Base-by-base conservation (phyloP, 352 stramenopile genomes). In the Phytophthora colocasiae region DNA sequence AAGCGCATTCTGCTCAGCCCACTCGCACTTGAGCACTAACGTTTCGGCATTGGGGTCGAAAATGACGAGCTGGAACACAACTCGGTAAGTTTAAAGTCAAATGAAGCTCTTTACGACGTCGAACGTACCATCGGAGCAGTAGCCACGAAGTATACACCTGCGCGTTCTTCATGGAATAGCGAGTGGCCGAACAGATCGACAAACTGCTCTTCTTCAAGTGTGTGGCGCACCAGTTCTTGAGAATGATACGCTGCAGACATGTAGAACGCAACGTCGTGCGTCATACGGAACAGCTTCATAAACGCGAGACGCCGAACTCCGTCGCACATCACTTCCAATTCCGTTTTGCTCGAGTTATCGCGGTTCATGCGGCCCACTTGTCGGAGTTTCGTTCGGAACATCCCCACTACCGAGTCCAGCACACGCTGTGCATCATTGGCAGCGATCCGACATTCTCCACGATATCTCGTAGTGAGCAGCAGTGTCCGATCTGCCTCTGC, bases 121-220 rank as follows among this genome's bases (percentile, higher is more conserved):
- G 12, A 12, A 73, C 82, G 24, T 77, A 95, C 86, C 78, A 95
- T 92, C 0, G 85, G 84, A 27, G 75, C 73, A 0, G 55, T 54
- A 0, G 75, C 87, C 14, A 92, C 80, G 34, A 89, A 76, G 50
- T 89, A 87, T 3, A 92, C 56, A 1, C 87, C 85, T 3, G 83
- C 66, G 8, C 87, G 87, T 45, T 95, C 87, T 78, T 95, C 85
- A 19, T 90, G 83, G 22, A 55, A 80, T 8, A 95, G 58, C 14
- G 75, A 69, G 43, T 73, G 86, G 26, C 85, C 87, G 67, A 95
- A 95, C 19, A 95, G 22, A n/a, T 89, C 75, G 5, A 56, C 11
- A 12, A 91, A 69, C n/a, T 89, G 73, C 4, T 84, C 72, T 50
- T 81, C 69, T n/a, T 75, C 69, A 2, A 91, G 34, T 15, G 61